Base-by-base conservation (phyloP, 2,329 filamentous ascomycete genomes). In the Didymella pinodella region DNA sequence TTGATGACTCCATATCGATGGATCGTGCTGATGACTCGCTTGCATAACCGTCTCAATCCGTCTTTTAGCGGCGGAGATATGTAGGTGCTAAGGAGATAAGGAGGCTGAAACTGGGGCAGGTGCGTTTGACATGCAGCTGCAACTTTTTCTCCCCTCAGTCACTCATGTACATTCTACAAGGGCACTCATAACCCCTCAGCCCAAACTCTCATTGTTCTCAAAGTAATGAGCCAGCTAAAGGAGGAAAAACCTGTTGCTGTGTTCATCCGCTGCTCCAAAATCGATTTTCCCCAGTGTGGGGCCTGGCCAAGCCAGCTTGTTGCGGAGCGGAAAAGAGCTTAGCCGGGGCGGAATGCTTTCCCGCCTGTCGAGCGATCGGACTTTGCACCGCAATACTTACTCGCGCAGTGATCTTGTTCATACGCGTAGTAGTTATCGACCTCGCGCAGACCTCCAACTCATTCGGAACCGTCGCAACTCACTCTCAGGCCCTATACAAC, bases 1-100 rank as follows among this genome's bases (percentile, higher is more conserved):
- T 25, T 31, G 57, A 55, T 54, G 51, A 59, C 36, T 55, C 34
- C 45, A 48, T 47, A 44, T 29, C 36, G 34, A 48, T 55, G 28
- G 41, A 36, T 29, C 49, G 36, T 38, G 45, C 18, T 45, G 47
- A 54, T 59, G 57, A 51, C 51, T 59, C 57, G 57, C 36, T 48
- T 55, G 34, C 51, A 55, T 46, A 51, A 44, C 57, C 57, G 57
- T 55, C 50, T 51, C 49, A 29, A 48, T 31, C 57, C 57, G 57
- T n/a, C 22, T 43, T 10, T 51, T 59, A 59, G 57, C 44, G 43
- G 43, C 57, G 57, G 57, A 59, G 51, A 59, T 59, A 59, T 34
- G 31, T 10, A 32, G 31, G 31, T 32, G 50, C 32, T 47, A 31
- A 34, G 49, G 56, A 54, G 38, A 49, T 59, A 59, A 54, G 40